Evolutionary conservation across 805 yeast genomes (phyloP), one percentile per base, ranked within the genome.

Genomic region (Ogataea pini): DNA sequence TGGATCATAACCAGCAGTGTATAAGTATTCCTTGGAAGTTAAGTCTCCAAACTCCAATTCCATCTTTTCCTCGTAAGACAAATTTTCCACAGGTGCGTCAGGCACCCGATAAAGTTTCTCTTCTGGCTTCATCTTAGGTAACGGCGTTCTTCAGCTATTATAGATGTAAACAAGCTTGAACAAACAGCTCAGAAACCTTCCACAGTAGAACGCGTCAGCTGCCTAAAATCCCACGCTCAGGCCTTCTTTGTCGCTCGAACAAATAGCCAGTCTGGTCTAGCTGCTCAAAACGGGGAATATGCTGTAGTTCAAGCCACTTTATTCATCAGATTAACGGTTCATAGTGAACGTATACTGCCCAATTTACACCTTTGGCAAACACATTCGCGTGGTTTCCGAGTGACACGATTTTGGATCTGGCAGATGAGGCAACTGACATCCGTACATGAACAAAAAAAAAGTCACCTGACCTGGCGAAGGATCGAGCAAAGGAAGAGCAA

Each of bases 11-110:
- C 73, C 70, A 27, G 88, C 82, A 36, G 75, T 78, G 60, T 83
- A 81, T 46, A 87, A 72, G 65, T 83, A 79, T 14, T 86, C 80
- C n/a, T 73, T 62, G 7, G 86, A 79, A 2, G 89, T 80, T 42
- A 86, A 69, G 18, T 75, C 70, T 34, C 96, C 97, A 65, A 77
- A 89, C 65, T 89, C 96, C 58, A 78, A 71, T 49, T 84, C 86
- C n/a, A 61, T 61, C 43, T 63, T 82, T 47, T 69, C 71, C 44
- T 64, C 67, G 14, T 39, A 34, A 7, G 70, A 41, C 24, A 57
- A 28, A 13, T 50, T 39, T 31, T 60, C 67, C n/a, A 49, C 46
- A 2, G 71, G 72, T 12, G 73, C 68, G 48, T 63, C 50, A 0
- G 73, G 73, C 19, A 69, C 64, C 14, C 52, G 46, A 9, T 50